Percentiles rank a stretch among this genome's conserved stretches.
phyloP scores from a whole-genome alignment of 2,329 filamentous ascomycete genomes.

The Xylogone sp. region DNA sequence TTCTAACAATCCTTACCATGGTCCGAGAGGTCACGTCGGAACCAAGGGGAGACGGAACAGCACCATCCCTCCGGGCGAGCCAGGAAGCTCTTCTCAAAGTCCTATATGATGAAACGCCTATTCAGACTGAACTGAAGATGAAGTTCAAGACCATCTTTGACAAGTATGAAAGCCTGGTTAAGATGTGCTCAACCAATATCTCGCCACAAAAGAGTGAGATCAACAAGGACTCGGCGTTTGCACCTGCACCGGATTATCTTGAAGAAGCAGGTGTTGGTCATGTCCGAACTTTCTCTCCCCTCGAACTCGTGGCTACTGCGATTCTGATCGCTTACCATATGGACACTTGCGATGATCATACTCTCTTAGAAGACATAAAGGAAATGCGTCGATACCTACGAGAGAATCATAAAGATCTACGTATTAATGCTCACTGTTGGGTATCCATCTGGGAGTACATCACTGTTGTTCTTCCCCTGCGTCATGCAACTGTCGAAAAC shows the following conservation, averaged over 20 bases:
- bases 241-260: slow-evolving; percentile 23
- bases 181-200: slow-evolving; percentile 21
- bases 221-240: slow-evolving; percentile 22
- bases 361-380: slow-evolving; percentile 29
- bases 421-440: slow-evolving; percentile 31
- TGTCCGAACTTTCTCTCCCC: slow-evolving; percentile 30
- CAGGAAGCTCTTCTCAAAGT: slow-evolving; percentile 25
- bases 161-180: slow-evolving; percentile 26
- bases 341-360: slow-evolving; percentile 20
- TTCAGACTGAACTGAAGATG: slow-evolving; percentile 23
- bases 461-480: slow-evolving; percentile 9
- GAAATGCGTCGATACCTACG: slow-evolving; percentile 27
- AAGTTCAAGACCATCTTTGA: slow-evolving; percentile 28
- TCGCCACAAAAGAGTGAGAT: slow-evolving; percentile 20
- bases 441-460: slow-evolving; percentile 26
- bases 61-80: slow-evolving; percentile 25
- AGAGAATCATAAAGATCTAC: slow-evolving; percentile 27
- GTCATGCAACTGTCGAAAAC: neutral
- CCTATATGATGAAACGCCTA: slow-evolving; percentile 24
- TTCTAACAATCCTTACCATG: slow-evolving; percentile 32
- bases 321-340: slow-evolving; percentile 28
- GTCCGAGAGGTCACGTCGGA: slow-evolving; percentile 24
- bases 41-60: slow-evolving; percentile 7
- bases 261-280: slow-evolving; percentile 18
- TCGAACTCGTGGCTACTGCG: slow-evolving; percentile 30